These are phyloP conservation scores for Lipomyces chichibuensis DNA, from an alignment of 805 yeast genomes.

Conservation along the genomic window DNA sequence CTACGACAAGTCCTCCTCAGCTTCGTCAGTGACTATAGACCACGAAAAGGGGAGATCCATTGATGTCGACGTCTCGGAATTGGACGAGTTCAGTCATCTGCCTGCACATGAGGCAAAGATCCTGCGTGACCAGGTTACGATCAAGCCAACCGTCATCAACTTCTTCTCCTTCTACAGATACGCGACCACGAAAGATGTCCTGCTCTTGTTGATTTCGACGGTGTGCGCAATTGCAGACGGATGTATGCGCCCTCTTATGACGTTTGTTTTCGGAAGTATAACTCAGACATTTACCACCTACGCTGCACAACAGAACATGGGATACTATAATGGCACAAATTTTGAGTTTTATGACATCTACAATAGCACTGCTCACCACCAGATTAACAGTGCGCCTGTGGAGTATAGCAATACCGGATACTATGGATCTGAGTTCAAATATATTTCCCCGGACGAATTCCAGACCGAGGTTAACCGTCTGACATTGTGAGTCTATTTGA, in stretches of 20 bases:
- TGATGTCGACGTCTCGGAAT: background rate
- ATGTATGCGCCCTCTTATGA: slow-evolving; percentile 45
- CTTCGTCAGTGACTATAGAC: background rate
- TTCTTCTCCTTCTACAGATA: slow-evolving; percentile 42
- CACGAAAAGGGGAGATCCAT: background rate
- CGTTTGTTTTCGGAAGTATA: slow-evolving; percentile 26
- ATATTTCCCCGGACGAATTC: slow-evolving; percentile 37
- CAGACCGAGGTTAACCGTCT: slow-evolving; percentile 40
- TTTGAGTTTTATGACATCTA: slow-evolving; percentile 1
- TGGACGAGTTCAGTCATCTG: slow-evolving; percentile 36
- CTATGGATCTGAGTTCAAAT: background rate
- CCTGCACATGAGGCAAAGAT: slow-evolving; percentile 43
- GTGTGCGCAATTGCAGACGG: slow-evolving; percentile 46
- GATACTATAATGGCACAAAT: slow-evolving; percentile 8
- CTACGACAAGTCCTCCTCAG: background rate
- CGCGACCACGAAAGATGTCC: slow-evolving; percentile 37
- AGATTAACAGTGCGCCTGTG: background rate
- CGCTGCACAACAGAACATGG: slow-evolving; percentile 41
- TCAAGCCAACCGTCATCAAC: slow-evolving; percentile 34
- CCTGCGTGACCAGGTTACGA: slow-evolving; percentile 42
- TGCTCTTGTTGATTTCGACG: slow-evolving; percentile 22
- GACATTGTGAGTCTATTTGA: slow-evolving; percentile 1
- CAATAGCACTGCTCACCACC: background rate
- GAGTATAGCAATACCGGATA: background rate
- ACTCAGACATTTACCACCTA: slow-evolving; percentile 26